Percentiles rank a stretch among this genome's conserved stretches.
Conservation (phyloP, 2,329 filamentous ascomycete species). For the Botrytis galanthina region DNA sequence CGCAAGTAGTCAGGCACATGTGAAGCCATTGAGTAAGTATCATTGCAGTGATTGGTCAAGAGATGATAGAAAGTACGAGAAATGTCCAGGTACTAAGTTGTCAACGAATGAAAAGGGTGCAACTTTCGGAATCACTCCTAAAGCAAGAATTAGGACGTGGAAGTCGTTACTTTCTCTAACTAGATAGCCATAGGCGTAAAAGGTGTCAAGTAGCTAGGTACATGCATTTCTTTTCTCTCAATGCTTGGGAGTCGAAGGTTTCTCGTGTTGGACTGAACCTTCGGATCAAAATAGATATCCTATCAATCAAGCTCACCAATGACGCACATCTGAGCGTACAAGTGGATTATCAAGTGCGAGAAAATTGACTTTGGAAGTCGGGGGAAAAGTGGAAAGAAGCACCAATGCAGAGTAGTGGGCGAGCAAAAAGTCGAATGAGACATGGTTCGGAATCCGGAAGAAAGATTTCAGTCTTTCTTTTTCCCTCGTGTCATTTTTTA, state of each 20-base stretch:
- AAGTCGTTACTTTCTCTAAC: not conserved
- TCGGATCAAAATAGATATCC: conserved; percentile 12
- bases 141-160: not conserved
- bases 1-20: conserved; percentile 1
- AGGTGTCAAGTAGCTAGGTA: not conserved
- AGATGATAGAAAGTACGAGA: not conserved
- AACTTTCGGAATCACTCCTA: not conserved
- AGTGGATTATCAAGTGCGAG: not conserved
- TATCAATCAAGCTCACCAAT: conserved; percentile 6
- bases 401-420: not conserved
- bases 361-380: not conserved
- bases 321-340: not conserved
- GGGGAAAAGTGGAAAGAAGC: not conserved
- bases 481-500: not conserved
- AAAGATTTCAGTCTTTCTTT: not conserved
- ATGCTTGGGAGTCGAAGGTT: not conserved
- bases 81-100: not conserved
- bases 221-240: not conserved
- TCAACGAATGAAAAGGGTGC: not conserved
- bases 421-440: not conserved
- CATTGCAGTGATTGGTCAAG: not conserved
- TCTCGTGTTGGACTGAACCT: conserved; percentile 13
- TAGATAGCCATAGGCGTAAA: not conserved
- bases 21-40: not conserved
- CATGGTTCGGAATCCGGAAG: not conserved